A percentile compares a stretch with the other conserved stretches of the same genome.
These are phyloP conservation scores for Diplocarpon rosae DNA, from an alignment of 2,329 filamentous ascomycete species.

Conservation along the genomic window DNA sequence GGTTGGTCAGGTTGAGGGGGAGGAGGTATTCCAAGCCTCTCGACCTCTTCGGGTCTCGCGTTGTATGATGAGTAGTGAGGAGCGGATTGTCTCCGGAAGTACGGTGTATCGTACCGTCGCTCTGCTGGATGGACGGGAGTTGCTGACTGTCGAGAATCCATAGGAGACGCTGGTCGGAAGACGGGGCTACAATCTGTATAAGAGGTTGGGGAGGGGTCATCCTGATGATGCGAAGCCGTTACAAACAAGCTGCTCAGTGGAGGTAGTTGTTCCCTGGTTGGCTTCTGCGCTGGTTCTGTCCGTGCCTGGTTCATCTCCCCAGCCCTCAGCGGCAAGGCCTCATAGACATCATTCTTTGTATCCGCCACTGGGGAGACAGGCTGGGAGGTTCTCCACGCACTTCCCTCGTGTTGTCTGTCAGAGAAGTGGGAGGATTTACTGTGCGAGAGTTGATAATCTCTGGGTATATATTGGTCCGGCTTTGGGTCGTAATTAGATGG, in stretches of 20 bases:
- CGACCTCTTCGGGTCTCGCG: slow-evolving; percentile 18
- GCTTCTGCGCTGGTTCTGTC: slow-evolving; percentile 14
- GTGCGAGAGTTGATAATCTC: slow-evolving; percentile 10
- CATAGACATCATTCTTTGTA: slow-evolving; percentile 10
- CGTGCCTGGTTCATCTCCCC: slow-evolving; percentile 20
- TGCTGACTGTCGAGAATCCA: slow-evolving; percentile 18
- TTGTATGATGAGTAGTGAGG: slow-evolving; percentile 15
- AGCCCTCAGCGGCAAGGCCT: slow-evolving; percentile 9
- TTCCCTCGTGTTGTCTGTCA: slow-evolving; percentile 11
- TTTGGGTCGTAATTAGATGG: slow-evolving; percentile 13
- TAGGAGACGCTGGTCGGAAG: slow-evolving; percentile 22
- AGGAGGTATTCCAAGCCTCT: slow-evolving; percentile 20
- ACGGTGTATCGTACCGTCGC: slow-evolving; percentile 18
- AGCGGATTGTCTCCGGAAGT: slow-evolving; percentile 19
- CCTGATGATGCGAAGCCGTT: slow-evolving; percentile 15
- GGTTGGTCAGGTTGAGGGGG: slow-evolving; percentile 11
- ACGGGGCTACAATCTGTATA: slow-evolving; percentile 25
- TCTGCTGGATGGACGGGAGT: slow-evolving; percentile 22
- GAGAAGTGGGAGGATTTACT: slow-evolving; percentile 5
- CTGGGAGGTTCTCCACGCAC: slow-evolving; percentile 12
- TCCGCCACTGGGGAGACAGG: slow-evolving; percentile 20
- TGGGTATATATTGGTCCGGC: slow-evolving; percentile 11
- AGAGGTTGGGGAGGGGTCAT: slow-evolving; percentile 19
- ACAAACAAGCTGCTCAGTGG: slow-evolving; percentile 27
- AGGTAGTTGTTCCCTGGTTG: slow-evolving; percentile 25